Percentiles rank a stretch among this genome's conserved stretches.
Conservation (phyloP, 176 grass and related monocot genomes). For the Cenchrus fungigraminus region DNA sequence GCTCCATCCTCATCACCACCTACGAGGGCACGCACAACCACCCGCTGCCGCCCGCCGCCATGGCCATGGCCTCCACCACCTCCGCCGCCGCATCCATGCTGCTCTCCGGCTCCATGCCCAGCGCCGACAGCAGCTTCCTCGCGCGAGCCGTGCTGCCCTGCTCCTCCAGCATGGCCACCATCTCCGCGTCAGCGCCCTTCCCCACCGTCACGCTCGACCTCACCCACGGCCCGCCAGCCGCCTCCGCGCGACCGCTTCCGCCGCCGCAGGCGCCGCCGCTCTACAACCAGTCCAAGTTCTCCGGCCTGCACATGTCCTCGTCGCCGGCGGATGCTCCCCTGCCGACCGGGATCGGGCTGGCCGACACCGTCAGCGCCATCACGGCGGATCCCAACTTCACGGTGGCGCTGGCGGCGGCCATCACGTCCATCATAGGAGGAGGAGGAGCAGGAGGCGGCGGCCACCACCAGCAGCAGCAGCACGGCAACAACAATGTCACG, state of each 20-base stretch:
- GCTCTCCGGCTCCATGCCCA: conserved; percentile 84
- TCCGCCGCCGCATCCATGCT: conserved; percentile 84
- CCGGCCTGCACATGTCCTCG: conserved; percentile 67
- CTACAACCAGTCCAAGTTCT: conserved; percentile 76
- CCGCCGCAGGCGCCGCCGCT: conserved; percentile 26
- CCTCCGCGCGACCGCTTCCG: conserved; percentile 30
- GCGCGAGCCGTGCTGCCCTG: conserved; percentile 79
- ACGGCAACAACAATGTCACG: conserved; percentile 40
- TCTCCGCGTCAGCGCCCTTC: conserved; percentile 89
- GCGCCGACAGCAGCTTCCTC: conserved; percentile 66
- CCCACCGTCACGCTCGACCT: conserved; percentile 94
- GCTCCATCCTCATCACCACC: conserved; percentile 80
- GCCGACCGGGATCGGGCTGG: conserved; percentile 9
- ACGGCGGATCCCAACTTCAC: conserved; percentile 87
- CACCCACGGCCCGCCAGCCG: conserved; percentile 51
- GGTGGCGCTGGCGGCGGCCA: conserved; percentile 78
- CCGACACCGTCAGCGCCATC: conserved; percentile 80
- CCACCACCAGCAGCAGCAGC: conserved; percentile 7
- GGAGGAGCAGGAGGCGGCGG: background rate
- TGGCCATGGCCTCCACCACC: conserved; percentile 97
- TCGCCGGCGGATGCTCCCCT: background rate
- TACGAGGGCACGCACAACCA: conserved; percentile 97
- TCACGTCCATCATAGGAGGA: conserved; percentile 83
- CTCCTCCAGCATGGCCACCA: conserved; percentile 87
- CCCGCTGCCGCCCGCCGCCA: conserved; percentile 84